Conservation (phyloP, 2,329 filamentous ascomycete species). For the Cladophialophora exuberans region DNA sequence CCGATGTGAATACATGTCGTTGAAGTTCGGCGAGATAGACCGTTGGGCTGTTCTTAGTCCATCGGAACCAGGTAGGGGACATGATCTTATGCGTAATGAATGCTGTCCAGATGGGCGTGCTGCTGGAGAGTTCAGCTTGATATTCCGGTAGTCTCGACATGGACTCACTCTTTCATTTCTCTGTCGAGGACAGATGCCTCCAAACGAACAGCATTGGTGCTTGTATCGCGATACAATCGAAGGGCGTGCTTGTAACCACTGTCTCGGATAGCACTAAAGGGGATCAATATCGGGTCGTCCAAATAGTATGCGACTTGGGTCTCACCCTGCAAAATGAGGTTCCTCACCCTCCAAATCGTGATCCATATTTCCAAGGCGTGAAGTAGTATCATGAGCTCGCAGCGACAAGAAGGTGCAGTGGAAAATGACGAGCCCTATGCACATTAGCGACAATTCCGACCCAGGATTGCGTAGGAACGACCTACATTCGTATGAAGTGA, state of each 20-base stretch:
- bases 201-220: conserved; percentile 57
- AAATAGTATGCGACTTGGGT: background rate
- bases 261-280: conserved; percentile 55
- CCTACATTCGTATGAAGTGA: conserved; percentile 58
- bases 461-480: conserved; percentile 6
- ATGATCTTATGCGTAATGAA: conserved; percentile 56
- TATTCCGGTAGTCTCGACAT: background rate
- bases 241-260: conserved; percentile 57
- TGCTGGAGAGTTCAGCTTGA: conserved; percentile 30
- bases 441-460: background rate
- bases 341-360: conserved; percentile 54
- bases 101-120: conserved; percentile 64
- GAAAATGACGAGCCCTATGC: conserved; percentile 58
- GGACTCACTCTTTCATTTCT: conserved; percentile 50
- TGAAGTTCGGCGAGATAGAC: conserved; percentile 56
- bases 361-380: conserved; percentile 46
- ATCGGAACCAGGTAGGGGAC: conserved; percentile 53
- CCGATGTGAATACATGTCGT: conserved; percentile 56
- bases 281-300: background rate
- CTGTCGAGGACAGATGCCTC: conserved; percentile 60
- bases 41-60: conserved; percentile 38
- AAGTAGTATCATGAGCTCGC: conserved; percentile 57
- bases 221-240: conserved; percentile 56
- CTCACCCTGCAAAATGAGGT: conserved; percentile 55
- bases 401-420: conserved; percentile 61